phyloP scores from a whole-genome alignment of 176 grass and related monocot species.

The Oryza glaberrima region DNA sequence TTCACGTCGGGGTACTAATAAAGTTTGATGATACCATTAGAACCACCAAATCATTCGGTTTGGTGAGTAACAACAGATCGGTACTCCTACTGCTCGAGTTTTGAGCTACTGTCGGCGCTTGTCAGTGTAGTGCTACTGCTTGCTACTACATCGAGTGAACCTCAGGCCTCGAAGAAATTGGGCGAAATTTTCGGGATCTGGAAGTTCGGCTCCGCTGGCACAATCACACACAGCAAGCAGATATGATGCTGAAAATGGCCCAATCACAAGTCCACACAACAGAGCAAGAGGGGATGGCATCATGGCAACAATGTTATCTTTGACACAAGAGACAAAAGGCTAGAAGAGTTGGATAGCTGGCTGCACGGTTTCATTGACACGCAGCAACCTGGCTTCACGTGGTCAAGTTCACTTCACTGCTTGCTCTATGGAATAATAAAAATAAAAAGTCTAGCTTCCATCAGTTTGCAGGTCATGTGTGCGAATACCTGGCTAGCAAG shows the following conservation, averaged over 20 bases:
- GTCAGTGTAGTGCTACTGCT: background rate
- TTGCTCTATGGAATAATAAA: slow-evolving; percentile 26
- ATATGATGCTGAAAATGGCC: background rate
- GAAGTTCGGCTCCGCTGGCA: background rate
- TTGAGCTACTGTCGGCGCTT: background rate
- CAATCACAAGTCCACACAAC: background rate
- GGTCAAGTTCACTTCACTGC: background rate
- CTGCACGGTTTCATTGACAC: background rate
- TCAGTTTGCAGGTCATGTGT: background rate
- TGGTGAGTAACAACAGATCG: background rate
- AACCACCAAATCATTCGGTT: background rate
- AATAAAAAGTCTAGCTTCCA: background rate
- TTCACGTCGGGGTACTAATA: background rate
- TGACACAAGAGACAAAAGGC: background rate
- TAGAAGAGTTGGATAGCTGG: background rate
- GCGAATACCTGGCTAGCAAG: background rate
- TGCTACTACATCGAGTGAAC: too few species aligned
- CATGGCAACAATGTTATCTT: background rate
- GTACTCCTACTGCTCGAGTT: background rate
- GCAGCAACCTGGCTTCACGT: background rate
- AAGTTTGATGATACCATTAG: background rate
- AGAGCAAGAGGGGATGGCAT: background rate
- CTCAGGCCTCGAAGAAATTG: too few species aligned
- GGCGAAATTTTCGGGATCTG: too few species aligned
- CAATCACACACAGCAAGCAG: background rate